Evolutionary conservation across 2,329 filamentous ascomycete genomes (phyloP).

Genomic region (Alternaria sp.): DNA sequence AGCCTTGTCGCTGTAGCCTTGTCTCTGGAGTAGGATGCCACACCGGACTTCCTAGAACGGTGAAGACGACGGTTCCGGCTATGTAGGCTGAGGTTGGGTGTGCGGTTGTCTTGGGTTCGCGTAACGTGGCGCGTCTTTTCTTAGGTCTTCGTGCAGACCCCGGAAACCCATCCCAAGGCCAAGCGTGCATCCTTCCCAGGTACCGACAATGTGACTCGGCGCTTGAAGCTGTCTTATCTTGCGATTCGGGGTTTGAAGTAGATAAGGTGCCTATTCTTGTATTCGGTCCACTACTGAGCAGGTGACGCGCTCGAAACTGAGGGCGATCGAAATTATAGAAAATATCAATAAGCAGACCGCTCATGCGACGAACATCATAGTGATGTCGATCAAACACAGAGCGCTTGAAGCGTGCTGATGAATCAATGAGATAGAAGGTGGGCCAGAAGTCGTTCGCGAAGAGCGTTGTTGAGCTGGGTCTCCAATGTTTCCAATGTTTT

Average conservation of each 20-base stretch:
- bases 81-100: background rate
- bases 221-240: background rate
- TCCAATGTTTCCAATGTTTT: no score
- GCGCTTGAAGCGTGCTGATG: background rate
- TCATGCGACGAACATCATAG: no score
- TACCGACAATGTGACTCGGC: background rate
- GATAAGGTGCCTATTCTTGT: slow-evolving; percentile 1
- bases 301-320: background rate
- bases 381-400: background rate
- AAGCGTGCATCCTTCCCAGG: background rate
- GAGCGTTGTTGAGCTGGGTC: background rate
- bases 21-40: background rate
- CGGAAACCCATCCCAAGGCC: background rate
- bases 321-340: background rate
- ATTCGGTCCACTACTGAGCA: background rate
- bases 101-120: background rate
- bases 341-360: background rate
- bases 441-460: background rate
- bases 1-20: background rate
- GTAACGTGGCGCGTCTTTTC: slow-evolving; percentile 4
- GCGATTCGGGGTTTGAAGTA: background rate
- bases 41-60: background rate
- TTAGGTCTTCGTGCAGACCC: slow-evolving; percentile 6
- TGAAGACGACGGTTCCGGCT: background rate
- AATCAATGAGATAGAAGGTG: background rate